Evolutionary conservation across 768 basidiomycete species (phyloP).

Genomic region (Lactifluus piperatus): DNA sequence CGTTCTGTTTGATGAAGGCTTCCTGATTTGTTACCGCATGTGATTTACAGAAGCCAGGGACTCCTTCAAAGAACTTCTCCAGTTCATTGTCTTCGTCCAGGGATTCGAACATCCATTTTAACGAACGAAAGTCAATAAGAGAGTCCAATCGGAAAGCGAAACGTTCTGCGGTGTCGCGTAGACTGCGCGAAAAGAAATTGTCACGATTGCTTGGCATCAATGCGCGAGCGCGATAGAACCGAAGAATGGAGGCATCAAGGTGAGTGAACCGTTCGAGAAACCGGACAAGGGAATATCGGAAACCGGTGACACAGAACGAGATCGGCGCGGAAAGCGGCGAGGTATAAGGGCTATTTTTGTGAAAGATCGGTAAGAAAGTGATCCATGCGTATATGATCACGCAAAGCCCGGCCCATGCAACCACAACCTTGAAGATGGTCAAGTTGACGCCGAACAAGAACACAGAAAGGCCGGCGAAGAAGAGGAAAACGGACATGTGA

Average conservation of each 20-base stretch:
- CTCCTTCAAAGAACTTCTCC: slow-evolving; percentile 8
- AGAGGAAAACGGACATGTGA: slow-evolving; percentile 41
- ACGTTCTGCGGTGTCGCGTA: background rate
- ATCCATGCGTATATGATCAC: slow-evolving; percentile 13
- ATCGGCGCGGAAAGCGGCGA: background rate
- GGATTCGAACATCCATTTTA: background rate
- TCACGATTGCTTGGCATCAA: background rate
- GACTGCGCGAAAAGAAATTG: background rate
- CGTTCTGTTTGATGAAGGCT: background rate
- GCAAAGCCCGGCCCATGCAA: slow-evolving; percentile 8
- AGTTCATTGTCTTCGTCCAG: slow-evolving; percentile 5
- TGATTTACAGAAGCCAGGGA: slow-evolving; percentile 1
- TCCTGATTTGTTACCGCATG: background rate
- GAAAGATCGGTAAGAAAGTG: slow-evolving; percentile 13
- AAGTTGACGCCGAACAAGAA: slow-evolving; percentile 31
- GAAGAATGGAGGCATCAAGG: too few relatives aligned
- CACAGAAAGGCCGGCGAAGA: slow-evolving; percentile 41
- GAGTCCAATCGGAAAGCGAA: background rate
- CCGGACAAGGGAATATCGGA: background rate
- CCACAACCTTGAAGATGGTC: slow-evolving; percentile 11
- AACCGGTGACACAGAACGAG: background rate
- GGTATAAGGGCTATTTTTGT: slow-evolving; percentile 5
- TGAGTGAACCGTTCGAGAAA: background rate
- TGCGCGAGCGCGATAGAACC: background rate
- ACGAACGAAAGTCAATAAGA: background rate